Evolutionary conservation across 2,329 filamentous ascomycete genomes (phyloP), one percentile per base, ranked within the genome.

Genomic region (Exophiala bonariae): DNA sequence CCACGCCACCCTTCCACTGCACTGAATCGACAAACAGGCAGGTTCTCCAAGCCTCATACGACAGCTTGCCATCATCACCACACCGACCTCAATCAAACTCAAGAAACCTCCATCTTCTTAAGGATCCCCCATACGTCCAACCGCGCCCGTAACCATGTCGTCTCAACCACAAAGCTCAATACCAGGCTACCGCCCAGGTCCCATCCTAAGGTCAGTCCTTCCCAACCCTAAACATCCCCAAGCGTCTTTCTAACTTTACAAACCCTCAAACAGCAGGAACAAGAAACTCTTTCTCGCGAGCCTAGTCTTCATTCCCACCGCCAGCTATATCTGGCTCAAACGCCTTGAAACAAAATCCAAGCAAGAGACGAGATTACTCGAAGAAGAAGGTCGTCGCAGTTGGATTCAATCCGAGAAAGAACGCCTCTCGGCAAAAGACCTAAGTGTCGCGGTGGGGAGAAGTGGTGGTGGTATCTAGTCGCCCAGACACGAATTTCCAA

Each of bases 351-450:
- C 47, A 11, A 42, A 47, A 14, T 48, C 50, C 3, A 43, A 41
- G 23, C 50, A 53, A 32, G 43, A 38, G 18, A 56, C 44, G 10
- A 39, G 42, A 13, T 41, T 53, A 6, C 44, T 56, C 22, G 53
- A 56, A 26, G 53, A 53, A 18, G 53, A 56, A 38, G 53, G 53
- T 13, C 37, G 53, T 10, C 35, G 47, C 35, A 56, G 49, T 26
- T 54, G 53, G 53, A 49, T 53, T 23, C 52, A 52, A 31, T 35
- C 45, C 30, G 52, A 55, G 40, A 49, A 43, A n/a, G 41, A 55
- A 20, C 38, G 49, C n/a, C 43, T 44, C 10, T 39, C 39, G 11
- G 40, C 30, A 3, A 35, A 33, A 20, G 52, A 55, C 19, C 36
- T 55, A 13, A 52, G 49, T 33, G 52, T 55, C 18, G 42, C 48